These are phyloP conservation scores for Exophiala mesophila DNA, from an alignment of 2,329 filamentous ascomycete genomes.

Conservation along the genomic window DNA sequence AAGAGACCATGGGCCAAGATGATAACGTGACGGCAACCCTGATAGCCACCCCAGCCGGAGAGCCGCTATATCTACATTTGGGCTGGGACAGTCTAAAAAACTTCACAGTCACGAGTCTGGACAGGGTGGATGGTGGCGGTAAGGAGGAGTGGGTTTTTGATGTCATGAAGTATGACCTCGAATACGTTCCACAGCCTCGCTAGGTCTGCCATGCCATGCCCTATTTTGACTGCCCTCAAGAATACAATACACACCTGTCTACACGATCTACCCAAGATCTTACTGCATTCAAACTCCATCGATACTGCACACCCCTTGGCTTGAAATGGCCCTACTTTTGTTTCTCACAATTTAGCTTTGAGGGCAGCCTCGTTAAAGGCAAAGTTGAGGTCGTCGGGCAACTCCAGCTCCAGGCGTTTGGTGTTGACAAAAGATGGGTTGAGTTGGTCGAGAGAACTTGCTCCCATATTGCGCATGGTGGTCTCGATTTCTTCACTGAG, in stretches of 20 bases:
- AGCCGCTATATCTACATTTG: conserved; percentile 1
- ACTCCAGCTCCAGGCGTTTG: conserved; percentile 30
- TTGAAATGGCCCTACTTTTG: not conserved
- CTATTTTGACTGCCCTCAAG: too few relatives aligned
- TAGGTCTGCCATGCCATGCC: too few relatives aligned
- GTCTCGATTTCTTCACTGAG: conserved; percentile 42
- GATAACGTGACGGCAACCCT: not conserved
- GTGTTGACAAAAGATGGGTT: conserved; percentile 42
- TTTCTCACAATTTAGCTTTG: conserved; percentile 1
- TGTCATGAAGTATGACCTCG: conserved; percentile 1
- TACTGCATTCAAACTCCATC: too few relatives aligned
- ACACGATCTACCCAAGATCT: too few relatives aligned
- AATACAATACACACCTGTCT: too few relatives aligned
- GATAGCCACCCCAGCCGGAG: not conserved
- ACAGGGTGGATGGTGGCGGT: not conserved
- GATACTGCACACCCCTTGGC: too few relatives aligned
- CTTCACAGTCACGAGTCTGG: not conserved
- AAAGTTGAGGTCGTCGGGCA: conserved; percentile 20
- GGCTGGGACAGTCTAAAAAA: not conserved
- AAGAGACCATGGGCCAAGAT: too few relatives aligned
- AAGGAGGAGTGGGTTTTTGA: not conserved
- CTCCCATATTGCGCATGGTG: conserved; percentile 44
- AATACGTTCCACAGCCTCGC: too few relatives aligned
- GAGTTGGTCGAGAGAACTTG: conserved; percentile 40
- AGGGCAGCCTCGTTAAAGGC: conserved; percentile 1